Evolutionary conservation across 768 basidiomycete species (phyloP).

Genomic region (Hysterangium stoloniferum): DNA sequence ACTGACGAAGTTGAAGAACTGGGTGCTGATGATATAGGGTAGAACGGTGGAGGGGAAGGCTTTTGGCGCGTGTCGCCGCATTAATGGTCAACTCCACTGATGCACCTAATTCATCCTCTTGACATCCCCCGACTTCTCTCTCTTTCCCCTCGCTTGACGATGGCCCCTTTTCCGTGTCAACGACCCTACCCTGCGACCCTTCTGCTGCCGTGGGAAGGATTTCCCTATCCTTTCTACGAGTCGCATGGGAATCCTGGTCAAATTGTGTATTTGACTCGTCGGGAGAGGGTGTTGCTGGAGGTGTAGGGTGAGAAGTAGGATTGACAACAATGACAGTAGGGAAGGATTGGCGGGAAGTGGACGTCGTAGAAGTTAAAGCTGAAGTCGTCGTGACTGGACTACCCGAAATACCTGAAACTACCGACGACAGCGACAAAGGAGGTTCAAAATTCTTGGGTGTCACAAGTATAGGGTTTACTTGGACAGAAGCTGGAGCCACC

Average conservation of each 20-base stretch:
- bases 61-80: not conserved
- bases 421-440: not conserved
- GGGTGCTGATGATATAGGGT: not conserved
- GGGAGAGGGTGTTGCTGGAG: not conserved
- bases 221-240: not conserved
- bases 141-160: not conserved
- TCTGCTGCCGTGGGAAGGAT: not conserved
- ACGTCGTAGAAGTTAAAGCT: not conserved
- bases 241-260: not conserved
- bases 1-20: not conserved
- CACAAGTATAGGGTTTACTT: too few relatives aligned
- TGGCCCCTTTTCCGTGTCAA: not conserved
- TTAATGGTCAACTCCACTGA: too few relatives aligned
- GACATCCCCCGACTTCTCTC: not conserved
- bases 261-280: not conserved
- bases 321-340: not conserved
- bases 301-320: slow-evolving; percentile 4
- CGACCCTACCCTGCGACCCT: not conserved
- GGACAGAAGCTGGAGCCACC: too few relatives aligned
- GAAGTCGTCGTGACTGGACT: not conserved
- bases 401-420: not conserved
- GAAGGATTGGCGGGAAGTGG: slow-evolving; percentile 1
- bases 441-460: not conserved
- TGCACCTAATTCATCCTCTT: not conserved
- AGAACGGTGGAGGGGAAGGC: not conserved